Base-by-base conservation (phyloP, 306 rosid genomes). In the Quercus dentata region DNA sequence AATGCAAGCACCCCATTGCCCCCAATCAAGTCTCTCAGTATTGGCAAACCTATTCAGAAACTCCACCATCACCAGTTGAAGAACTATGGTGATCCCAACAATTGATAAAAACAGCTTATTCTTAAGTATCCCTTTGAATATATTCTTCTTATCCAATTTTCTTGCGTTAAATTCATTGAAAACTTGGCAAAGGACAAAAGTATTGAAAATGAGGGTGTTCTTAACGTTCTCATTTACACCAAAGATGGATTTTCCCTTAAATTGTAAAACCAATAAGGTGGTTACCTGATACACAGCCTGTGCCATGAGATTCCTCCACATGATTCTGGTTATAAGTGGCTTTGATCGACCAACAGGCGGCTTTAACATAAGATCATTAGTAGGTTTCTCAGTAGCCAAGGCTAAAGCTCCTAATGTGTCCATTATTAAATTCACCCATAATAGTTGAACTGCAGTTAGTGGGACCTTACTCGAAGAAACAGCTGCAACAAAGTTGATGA, bases 351-450 rank as follows among this genome's bases (percentile, higher is more conserved):
- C 75, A 19, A 80, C 61, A 1, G 79, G 71, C n/a, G 12, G 41
- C 20, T 65, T 80, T 13, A 0, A 10, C 83, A 80, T 74, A 74
- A 80, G 83, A 35, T 80, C 83, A 18, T 67, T n/a, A 25, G 69
- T 80, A 23, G 83, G 83, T 55, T 23, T 54, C 51, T 74, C 83
- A 0, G 79, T 80, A 21, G 83, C 79, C 56, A 80, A 73, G 52
- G 83, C 83, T 74, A 80, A 80, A 74, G 83, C 83, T 80, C 83
- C 83, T 57, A 80, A 20, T 18, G 83, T 80, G 54, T 80, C 79
- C 83, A 80, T 80, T 68, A 80, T 80, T n/a, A 80, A 55, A 41
- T 80, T 80, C 27, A 80, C 83, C 83, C 83, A 80, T 28, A 80
- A 68, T 25, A 80, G 33, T 58, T 80, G 83, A 20, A 80, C 83